phyloP scores from a whole-genome alignment of 208 protist genomes.

The Borovskyia barvae region DNA sequence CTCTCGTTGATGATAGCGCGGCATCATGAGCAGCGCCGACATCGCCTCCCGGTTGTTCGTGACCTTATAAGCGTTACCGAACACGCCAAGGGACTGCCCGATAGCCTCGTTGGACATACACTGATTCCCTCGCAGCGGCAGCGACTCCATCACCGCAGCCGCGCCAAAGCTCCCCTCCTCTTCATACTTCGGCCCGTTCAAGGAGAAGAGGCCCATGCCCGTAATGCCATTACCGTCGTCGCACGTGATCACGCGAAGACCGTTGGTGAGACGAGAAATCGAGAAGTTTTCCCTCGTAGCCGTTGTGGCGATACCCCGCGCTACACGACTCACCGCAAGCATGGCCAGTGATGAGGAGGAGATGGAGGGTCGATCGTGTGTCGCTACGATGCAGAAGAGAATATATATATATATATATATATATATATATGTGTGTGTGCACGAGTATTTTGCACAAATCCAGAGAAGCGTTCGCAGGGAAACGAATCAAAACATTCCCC shows the following conservation, averaged over 20 bases:
- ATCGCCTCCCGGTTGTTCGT: slow-evolving; percentile 89
- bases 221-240: slow-evolving; percentile 82
- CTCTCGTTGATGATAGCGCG: slow-evolving; percentile 74
- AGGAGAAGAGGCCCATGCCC: slow-evolving; percentile 82
- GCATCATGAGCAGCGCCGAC: slow-evolving; percentile 75
- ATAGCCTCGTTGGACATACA: slow-evolving; percentile 52
- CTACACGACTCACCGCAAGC: slow-evolving; percentile 37
- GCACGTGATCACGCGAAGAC: slow-evolving; percentile 83
- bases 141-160: slow-evolving; percentile 72
- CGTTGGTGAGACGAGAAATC: slow-evolving; percentile 69
- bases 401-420: slow-evolving; percentile 1
- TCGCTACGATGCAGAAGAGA: not conserved
- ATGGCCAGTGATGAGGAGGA: slow-evolving; percentile 25
- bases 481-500: not conserved
- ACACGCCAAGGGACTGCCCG: slow-evolving; percentile 55
- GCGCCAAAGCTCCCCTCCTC: slow-evolving; percentile 52
- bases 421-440: slow-evolving; percentile 16
- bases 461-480: not conserved
- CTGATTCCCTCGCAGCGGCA: slow-evolving; percentile 69
- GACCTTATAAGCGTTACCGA: slow-evolving; percentile 81
- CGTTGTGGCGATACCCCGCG: slow-evolving; percentile 48
- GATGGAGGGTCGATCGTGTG: not conserved
- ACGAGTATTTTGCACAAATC: no score
- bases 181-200: slow-evolving; percentile 86
- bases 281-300: slow-evolving; percentile 65